A percentile compares a stretch with the other conserved stretches of the same genome.
Conservation (phyloP, 129 eudicot species). For the Escallonia rubra region DNA sequence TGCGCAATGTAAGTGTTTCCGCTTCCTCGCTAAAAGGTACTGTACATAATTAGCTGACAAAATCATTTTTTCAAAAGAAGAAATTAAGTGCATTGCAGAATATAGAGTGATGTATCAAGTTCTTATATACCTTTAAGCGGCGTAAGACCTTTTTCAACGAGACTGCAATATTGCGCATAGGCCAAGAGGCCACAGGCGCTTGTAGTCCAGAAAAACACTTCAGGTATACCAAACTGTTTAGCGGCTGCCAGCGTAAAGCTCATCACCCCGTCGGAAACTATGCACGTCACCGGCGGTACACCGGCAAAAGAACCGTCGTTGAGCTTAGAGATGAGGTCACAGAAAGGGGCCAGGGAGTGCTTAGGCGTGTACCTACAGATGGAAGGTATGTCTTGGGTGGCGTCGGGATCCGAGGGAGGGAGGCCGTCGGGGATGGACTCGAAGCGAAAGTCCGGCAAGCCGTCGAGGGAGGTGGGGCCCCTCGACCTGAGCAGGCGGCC, state of each 20-base stretch:
- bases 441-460: slow-evolving; percentile 45
- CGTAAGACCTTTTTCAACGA: slow-evolving; percentile 35
- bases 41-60: no score
- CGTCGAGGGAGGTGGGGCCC: slow-evolving; percentile 42
- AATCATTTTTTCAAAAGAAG: no score
- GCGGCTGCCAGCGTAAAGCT: slow-evolving; percentile 65
- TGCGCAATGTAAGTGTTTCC: no score
- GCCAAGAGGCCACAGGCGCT: slow-evolving; percentile 62
- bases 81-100: no score
- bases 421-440: slow-evolving; percentile 56
- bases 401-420: slow-evolving; percentile 39
- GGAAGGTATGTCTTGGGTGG: slow-evolving; percentile 46
- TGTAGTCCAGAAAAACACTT: slow-evolving; percentile 54
- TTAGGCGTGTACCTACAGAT: slow-evolving; percentile 27
- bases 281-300: slow-evolving; percentile 60
- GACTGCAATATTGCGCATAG: slow-evolving; percentile 28
- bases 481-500: slow-evolving; percentile 44
- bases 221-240: slow-evolving; percentile 45
- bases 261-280: slow-evolving; percentile 61
- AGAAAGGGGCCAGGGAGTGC: slow-evolving; percentile 35
- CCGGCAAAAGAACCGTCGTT: slow-evolving; percentile 10
- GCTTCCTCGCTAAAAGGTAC: no score
- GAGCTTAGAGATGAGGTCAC: slow-evolving; percentile 27
- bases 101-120: no score
- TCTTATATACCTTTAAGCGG: slow-evolving; percentile 56